A percentile compares a stretch with the other conserved stretches of the same genome.
phyloP scores from a whole-genome alignment of 148 eudicot genomes.

The Diospyros lotus region DNA sequence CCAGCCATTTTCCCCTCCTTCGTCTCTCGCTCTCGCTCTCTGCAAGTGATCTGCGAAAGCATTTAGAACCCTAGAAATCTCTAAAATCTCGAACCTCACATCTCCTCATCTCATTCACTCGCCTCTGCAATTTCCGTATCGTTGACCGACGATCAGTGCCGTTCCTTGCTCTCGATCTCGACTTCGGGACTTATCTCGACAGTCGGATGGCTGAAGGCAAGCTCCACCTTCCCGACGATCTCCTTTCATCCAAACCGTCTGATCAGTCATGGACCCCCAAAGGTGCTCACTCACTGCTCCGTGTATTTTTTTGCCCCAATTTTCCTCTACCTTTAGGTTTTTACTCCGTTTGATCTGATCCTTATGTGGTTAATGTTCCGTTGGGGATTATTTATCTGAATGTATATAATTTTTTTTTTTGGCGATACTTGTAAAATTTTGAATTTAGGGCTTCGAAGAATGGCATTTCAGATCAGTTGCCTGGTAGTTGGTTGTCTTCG shows the following conservation, averaged over 20 bases:
- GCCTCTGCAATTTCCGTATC: background rate
- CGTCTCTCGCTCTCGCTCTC: slow-evolving; percentile 12
- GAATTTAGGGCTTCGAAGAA: background rate
- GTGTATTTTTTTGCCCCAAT: background rate
- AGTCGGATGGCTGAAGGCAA: slow-evolving; percentile 50
- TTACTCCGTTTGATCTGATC: background rate
- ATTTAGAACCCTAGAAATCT: slow-evolving; percentile 15
- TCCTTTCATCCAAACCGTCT: slow-evolving; percentile 40
- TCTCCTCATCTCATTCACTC: background rate
- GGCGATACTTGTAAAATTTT: background rate
- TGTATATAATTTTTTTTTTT: background rate
- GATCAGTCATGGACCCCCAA: slow-evolving; percentile 35
- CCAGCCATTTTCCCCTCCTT: background rate
- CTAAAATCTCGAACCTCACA: slow-evolving; percentile 7
- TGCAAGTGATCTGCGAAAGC: slow-evolving; percentile 4
- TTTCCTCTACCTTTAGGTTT: slow-evolving; percentile 5
- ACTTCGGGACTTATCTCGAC: slow-evolving; percentile 19
- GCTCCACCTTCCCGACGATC: slow-evolving; percentile 70
- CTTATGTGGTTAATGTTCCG: background rate
- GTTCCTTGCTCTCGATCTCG: slow-evolving; percentile 2
- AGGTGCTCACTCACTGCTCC: slow-evolving; percentile 7
- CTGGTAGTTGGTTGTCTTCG: background rate
- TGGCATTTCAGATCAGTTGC: slow-evolving; percentile 7
- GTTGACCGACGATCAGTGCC: background rate
- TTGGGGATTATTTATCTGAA: slow-evolving; percentile 18